Evolutionary conservation across 352 stramenopile genomes (phyloP).

Genomic region (Elongisporangium anandrum): DNA sequence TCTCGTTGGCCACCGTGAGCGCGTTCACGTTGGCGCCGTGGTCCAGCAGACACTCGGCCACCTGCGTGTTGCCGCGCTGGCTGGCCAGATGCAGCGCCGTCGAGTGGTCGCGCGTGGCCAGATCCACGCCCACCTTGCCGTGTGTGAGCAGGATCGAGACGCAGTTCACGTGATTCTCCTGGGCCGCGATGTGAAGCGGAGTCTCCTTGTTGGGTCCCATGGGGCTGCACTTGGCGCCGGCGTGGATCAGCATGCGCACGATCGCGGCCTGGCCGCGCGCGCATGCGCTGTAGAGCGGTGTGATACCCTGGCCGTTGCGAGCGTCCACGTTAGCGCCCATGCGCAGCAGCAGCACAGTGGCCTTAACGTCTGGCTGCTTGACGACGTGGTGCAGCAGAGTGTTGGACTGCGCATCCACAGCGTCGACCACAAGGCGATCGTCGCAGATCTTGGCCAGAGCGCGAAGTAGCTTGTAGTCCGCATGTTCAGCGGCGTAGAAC

Average conservation of each 20-base stretch:
- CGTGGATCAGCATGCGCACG: slow-evolving; percentile 53
- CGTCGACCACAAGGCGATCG: slow-evolving; percentile 32
- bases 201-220: slow-evolving; percentile 74
- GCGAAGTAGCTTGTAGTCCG: slow-evolving; percentile 50
- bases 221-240: slow-evolving; percentile 39
- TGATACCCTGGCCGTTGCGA: slow-evolving; percentile 57
- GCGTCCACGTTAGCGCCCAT: slow-evolving; percentile 63
- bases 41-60: slow-evolving; percentile 60
- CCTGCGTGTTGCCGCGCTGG: slow-evolving; percentile 70
- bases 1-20: slow-evolving; percentile 57
- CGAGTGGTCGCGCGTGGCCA: slow-evolving; percentile 48
- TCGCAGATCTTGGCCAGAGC: slow-evolving; percentile 47
- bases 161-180: slow-evolving; percentile 77
- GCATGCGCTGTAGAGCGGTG: slow-evolving; percentile 70
- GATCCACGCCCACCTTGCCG: slow-evolving; percentile 45
- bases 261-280: slow-evolving; percentile 61
- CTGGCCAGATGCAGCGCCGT: slow-evolving; percentile 75
- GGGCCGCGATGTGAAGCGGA: slow-evolving; percentile 71
- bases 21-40: slow-evolving; percentile 68
- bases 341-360: slow-evolving; percentile 51
- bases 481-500: slow-evolving; percentile 38
- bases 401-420: slow-evolving; percentile 35
- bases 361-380: slow-evolving; percentile 48
- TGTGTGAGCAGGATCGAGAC: slow-evolving; percentile 55
- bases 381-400: slow-evolving; percentile 64